A percentile compares a stretch with the other conserved stretches of the same genome.
Conservation (phyloP, 768 basidiomycete genomes). For the Trametes cinnabarina region DNA sequence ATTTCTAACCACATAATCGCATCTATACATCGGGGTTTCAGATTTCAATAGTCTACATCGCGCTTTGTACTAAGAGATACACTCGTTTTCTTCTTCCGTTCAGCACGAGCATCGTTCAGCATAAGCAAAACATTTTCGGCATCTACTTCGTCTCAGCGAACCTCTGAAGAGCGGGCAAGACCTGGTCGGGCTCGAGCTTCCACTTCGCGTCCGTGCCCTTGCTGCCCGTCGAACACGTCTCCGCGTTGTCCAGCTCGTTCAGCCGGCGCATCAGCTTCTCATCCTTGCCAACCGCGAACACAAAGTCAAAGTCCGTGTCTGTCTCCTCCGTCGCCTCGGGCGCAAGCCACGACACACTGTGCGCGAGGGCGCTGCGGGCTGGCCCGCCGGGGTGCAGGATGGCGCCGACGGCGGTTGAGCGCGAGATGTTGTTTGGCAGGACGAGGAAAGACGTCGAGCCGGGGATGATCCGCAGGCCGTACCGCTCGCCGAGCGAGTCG, state of each 20-base stretch:
- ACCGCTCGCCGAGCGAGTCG: conserved; percentile 81
- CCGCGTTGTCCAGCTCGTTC: conserved; percentile 69
- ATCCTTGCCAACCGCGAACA: conserved; percentile 69
- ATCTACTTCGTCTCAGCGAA: conserved; percentile 31
- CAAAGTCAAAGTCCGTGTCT: conserved; percentile 49
- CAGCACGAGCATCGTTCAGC: neutral
- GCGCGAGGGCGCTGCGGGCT: conserved; percentile 37
- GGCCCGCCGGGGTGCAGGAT: conserved; percentile 66
- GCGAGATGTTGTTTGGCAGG: conserved; percentile 77
- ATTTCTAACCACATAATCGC: neutral
- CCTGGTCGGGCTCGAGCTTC: conserved; percentile 44
- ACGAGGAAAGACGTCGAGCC: conserved; percentile 79
- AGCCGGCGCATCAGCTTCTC: conserved; percentile 75
- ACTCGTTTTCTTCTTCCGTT: neutral
- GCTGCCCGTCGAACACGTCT: conserved; percentile 72
- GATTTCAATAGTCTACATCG: neutral
- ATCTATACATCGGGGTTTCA: neutral
- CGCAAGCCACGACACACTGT: conserved; percentile 42
- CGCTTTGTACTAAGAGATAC: neutral
- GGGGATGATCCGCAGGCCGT: conserved; percentile 80
- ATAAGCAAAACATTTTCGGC: too few species aligned
- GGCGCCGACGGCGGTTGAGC: conserved; percentile 80
- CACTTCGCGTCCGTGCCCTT: conserved; percentile 82
- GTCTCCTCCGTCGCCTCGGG: conserved; percentile 36
- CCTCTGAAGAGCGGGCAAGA: conserved; percentile 34